Percentiles rank a stretch among this genome's conserved stretches.
phyloP scores from a whole-genome alignment of 345 rosid species.

The Raphanus sativus region DNA sequence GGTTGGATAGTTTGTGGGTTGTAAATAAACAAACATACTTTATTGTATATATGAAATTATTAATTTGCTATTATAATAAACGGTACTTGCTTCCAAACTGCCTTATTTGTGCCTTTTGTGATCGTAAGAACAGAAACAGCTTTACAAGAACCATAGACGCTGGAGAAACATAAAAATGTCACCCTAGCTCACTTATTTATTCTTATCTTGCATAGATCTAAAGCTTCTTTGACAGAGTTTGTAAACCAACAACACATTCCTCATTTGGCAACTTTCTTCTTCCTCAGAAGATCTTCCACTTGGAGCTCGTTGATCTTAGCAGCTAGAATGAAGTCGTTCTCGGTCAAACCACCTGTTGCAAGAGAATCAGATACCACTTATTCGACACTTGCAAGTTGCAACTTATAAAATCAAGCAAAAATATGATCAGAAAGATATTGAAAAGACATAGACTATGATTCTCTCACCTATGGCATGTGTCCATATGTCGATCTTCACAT shows the following conservation, averaged over 20 bases:
- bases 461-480: constrained; percentile 89
- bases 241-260: not conserved
- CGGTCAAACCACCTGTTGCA: constrained; percentile 72
- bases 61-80: not conserved
- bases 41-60: not conserved
- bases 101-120: constrained; percentile 1
- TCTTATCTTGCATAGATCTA: constrained; percentile 11
- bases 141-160: constrained; percentile 3
- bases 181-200: not conserved
- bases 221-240: constrained; percentile 10
- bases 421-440: not conserved
- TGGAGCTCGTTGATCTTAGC: constrained; percentile 70
- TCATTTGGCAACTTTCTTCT: constrained; percentile 38
- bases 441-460: not conserved
- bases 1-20: constrained; percentile 24
- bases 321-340: constrained; percentile 93
- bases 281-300: constrained; percentile 63
- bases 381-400: not conserved
- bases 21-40: constrained; percentile 16
- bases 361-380: constrained; percentile 4
- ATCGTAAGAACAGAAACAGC: constrained; percentile 1
- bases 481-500: constrained; percentile 87
- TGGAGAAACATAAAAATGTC: constrained; percentile 12
- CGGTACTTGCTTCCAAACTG: constrained; percentile 1
- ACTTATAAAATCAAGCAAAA: not conserved